Base-by-base conservation (phyloP, 1,284 basidiomycete genomes). In the Ganoderma resinaceum region DNA sequence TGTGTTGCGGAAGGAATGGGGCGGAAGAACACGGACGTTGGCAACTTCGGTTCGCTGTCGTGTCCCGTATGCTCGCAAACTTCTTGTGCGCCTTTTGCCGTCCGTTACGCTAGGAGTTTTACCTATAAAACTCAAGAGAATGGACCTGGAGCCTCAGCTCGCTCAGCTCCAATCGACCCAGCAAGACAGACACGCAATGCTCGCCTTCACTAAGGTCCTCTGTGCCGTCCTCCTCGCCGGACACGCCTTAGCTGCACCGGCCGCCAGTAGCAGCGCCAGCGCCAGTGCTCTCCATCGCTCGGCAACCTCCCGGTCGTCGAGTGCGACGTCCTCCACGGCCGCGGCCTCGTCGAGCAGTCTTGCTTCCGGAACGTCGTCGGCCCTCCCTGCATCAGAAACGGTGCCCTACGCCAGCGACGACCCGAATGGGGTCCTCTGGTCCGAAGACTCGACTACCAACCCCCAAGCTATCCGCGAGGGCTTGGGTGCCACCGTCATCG, bases 401-500 rank as follows among this genome's bases (percentile, higher is more conserved):
- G 84, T 83, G 31, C 80, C 84, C 12, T 81, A 79, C 61, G 86
- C 86, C 63, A 82, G 79, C 68, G 80, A 86, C 60, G 80, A 87
- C 73, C 86, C 89, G 38, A 90, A 90, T 77, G 75, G 73, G 16
- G 75, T 84, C 18, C 85, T 85, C 78, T 80, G 80, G 49, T 77
- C 73, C 46, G 77, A 68, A 31, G 67, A 76, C 60, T 72, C 74
- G 57, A 73, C 76, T 57, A 73, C 65, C 42, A 63, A 66, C 29
- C 80, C 82, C 1, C 73, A 80, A 63, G 78, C 83, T 6, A 75
- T 81, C 20, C 81, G 84, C 53, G 83, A 79, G 40, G 64, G 74
- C 42, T 80, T 86, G 16, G 90, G 90, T 35, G 86, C 85, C 18
- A 75, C 79, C 46, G 76, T 91, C 66, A 73, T 91, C 20, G 89